Evolutionary conservation across 2,329 filamentous ascomycete genomes (phyloP), one percentile per base, ranked within the genome.

Genomic region (Neonectria ditissima): DNA sequence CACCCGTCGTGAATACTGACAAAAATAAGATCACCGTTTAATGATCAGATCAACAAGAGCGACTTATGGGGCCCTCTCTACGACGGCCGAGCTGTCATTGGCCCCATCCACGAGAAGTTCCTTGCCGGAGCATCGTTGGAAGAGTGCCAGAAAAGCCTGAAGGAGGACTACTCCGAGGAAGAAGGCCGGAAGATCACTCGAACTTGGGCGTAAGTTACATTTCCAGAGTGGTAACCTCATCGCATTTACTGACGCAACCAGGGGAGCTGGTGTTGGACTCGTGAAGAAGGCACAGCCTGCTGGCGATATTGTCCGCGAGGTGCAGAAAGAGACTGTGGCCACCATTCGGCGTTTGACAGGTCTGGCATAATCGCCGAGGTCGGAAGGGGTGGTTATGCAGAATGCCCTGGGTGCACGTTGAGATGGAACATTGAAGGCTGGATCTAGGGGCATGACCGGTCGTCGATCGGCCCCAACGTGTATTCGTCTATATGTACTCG

Each of bases 191-290:
- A 52, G 70, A 77, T 73, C 60, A 73, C 68, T 67, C 77, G 66
- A 65, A 83, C 69, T 37, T 81, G 77, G 79, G 82, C 74, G 70
- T 80, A 67, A 73, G 78, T 76, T 58, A 28, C 18, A 14, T 14
- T 9, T 26, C 11, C 45, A 37, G n/a, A 2, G 4, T 6, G 7
- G 30, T 13, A 4, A 28, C 10, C 5, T 16, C 5, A 10, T 28
- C 32, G 16, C 20, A 30, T 9, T 22, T 37, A 51, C 69, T 70
- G 30, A 70, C 39, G 54, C 10, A 18, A 32, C 39, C 39, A 80
- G 78, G 7, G 82, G 82, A 44, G 80, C 82, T 5, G 82, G 76
- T 0, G 78, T 84, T 18, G 82, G 82, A 2, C 68, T 84, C 26
- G 77, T 84, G n/a, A 80, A 73, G n/a, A 76, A 80, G 26, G 69